These are phyloP conservation scores for Pseudogymnoascus sp. DNA, from an alignment of 2,329 filamentous ascomycete genomes.

Conservation along the genomic window DNA sequence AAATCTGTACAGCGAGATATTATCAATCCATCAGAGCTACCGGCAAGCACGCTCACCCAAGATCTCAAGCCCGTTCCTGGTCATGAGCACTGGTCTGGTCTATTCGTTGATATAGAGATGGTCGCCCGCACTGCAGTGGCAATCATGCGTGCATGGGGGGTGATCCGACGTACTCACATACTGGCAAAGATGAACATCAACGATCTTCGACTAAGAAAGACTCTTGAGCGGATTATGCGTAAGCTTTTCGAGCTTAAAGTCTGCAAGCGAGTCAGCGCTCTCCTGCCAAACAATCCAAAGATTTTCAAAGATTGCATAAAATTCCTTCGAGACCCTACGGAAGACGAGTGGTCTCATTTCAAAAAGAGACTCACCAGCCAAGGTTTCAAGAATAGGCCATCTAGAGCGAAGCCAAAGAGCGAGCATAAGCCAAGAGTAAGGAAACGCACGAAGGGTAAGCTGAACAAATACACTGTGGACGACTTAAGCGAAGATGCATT, in stretches of 20 bases:
- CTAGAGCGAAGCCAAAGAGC: constrained; percentile 22
- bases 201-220: constrained; percentile 51
- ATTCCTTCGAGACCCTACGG: constrained; percentile 47
- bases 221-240: constrained; percentile 50
- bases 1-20: constrained; percentile 26
- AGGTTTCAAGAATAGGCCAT: constrained; percentile 26
- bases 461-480: background rate
- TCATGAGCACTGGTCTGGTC: constrained; percentile 48
- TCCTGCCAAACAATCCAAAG: constrained; percentile 37
- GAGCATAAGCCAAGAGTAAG: constrained; percentile 7
- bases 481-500: constrained; percentile 6
- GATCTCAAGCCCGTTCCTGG: constrained; percentile 50
- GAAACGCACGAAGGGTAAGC: background rate
- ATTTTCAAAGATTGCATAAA: constrained; percentile 57
- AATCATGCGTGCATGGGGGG: constrained; percentile 49
- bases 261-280: constrained; percentile 50
- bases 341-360: constrained; percentile 50
- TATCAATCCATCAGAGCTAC: constrained; percentile 9
- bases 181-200: constrained; percentile 50
- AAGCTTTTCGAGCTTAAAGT: constrained; percentile 50
- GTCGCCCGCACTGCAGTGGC: constrained; percentile 51
- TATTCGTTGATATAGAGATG: constrained; percentile 50
- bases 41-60: constrained; percentile 28
- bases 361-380: constrained; percentile 34
- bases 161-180: constrained; percentile 51